Evolutionary conservation across 441 rosid genomes (phyloP), one percentile per base, ranked within the genome.

Genomic region (Aleurites moluccanus): DNA sequence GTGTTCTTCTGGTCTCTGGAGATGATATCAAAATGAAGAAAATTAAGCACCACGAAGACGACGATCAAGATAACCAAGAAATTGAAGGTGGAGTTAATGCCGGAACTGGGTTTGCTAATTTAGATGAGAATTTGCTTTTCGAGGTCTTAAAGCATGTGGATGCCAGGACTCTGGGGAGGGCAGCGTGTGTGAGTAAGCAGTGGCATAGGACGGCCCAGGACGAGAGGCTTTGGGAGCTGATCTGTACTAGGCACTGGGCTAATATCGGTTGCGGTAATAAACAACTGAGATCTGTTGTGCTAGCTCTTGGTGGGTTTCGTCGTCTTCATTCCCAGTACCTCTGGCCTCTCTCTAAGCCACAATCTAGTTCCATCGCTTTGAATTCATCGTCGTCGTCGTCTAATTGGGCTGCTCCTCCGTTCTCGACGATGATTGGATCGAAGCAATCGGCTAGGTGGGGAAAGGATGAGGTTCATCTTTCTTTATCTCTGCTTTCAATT

Each of bases 221-320:
- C 79, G 98, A 95, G 86, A 91, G 99, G 66, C 89, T 95, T 0
- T 95, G 98, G 99, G 98, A 95, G 91, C 86, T 91, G 88, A 91
- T 95, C 88, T 95, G 99, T 80, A 91, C 96, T 23, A 82, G 84
- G 55, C 99, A 93, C 95, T 89, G 86, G 88, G 90, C 89, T 16
- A 89, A 91, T 81, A 84, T 90, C 57, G 97, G 98, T 11, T 91
- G 92, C 64, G 84, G 89, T 15, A 80, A 68, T 18, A 85, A 83
- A 59, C 97, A 93, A 85, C 94, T 93, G 64, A 89, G 98, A 87
- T 93, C 91, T 64, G 98, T 95, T 4, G 99, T 95, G 27, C 78
- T 93, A 44, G 92, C 99, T 1, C 96, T 95, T 16, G 99, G 99
- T 6, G 98, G 99, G 28, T 95, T 93, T 84, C 86, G 91, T 42